These are phyloP conservation scores for Capsicum chinense DNA, from an alignment of 257 asterid species.

Conservation along the genomic window DNA sequence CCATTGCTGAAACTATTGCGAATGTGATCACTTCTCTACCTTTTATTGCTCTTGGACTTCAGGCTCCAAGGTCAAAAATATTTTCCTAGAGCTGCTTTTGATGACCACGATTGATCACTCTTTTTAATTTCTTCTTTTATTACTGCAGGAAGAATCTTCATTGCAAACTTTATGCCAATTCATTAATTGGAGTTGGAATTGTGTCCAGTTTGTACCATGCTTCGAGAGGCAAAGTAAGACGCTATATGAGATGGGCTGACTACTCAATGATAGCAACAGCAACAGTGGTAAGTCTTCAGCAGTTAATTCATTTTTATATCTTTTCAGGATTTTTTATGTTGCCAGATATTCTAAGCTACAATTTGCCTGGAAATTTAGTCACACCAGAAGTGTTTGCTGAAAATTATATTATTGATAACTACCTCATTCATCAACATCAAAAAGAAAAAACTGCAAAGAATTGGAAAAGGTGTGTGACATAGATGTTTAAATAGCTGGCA, in stretches of 20 bases:
- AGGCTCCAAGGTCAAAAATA: constrained; percentile 63
- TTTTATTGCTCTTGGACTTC: constrained; percentile 81
- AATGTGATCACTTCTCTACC: constrained; percentile 94
- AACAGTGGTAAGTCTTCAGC: constrained; percentile 60
- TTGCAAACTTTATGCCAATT: constrained; percentile 80
- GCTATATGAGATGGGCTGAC: constrained; percentile 97
- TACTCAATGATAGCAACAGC: constrained; percentile 98
- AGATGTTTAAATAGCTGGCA: not conserved
- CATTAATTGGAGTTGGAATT: constrained; percentile 90
- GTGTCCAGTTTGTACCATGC: constrained; percentile 82
- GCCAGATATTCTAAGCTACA: not conserved
- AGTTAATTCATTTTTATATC: not conserved
- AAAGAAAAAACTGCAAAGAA: constrained; percentile 14
- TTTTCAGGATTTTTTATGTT: constrained; percentile 18
- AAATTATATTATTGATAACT: constrained; percentile 4
- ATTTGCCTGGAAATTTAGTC: not conserved
- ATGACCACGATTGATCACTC: not conserved
- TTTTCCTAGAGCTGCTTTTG: not conserved
- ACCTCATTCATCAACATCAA: not conserved
- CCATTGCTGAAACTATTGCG: constrained; percentile 61
- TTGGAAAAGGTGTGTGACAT: constrained; percentile 7
- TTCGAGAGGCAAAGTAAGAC: constrained; percentile 76
- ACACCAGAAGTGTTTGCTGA: not conserved
- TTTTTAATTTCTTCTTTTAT: constrained; percentile 10
- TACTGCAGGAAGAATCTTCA: constrained; percentile 72